Conservation (phyloP, 1,139 yeast species). For the Hansenula sp. region DNA sequence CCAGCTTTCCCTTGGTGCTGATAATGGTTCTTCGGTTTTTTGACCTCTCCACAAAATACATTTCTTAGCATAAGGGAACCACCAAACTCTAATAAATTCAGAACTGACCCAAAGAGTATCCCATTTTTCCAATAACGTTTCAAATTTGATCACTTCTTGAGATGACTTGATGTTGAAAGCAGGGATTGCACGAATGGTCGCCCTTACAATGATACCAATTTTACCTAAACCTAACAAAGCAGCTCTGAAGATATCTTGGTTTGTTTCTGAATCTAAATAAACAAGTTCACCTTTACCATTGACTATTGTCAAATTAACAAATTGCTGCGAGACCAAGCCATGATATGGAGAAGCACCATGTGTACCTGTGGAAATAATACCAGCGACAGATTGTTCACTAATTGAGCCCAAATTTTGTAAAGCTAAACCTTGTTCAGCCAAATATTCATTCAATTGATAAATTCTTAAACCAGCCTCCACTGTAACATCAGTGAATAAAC, state of each 20-base stretch:
- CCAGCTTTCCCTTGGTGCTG: constrained; percentile 75
- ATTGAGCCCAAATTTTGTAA: constrained; percentile 92
- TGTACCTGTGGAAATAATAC: constrained; percentile 92
- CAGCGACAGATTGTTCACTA: constrained; percentile 91
- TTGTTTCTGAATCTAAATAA: constrained; percentile 63
- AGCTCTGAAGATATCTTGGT: constrained; percentile 77
- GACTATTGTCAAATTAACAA: constrained; percentile 70
- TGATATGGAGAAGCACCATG: constrained; percentile 95
- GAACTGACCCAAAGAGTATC: constrained; percentile 78
- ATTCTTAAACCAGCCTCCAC: constrained; percentile 91
- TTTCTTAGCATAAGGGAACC: constrained; percentile 90
- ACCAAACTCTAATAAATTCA: constrained; percentile 94
- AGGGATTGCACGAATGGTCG: constrained; percentile 85
- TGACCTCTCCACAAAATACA: constrained; percentile 91
- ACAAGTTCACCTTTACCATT: constrained; percentile 71
- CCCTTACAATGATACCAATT: constrained; percentile 83
- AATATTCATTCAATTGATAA: constrained; percentile 67
- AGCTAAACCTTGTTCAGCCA: constrained; percentile 66
- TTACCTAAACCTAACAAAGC: constrained; percentile 85
- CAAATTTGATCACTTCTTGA: constrained; percentile 79
- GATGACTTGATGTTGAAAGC: constrained; percentile 75
- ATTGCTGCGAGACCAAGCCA: constrained; percentile 85
- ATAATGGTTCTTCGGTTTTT: constrained; percentile 57
- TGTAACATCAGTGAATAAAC: constrained; percentile 79
- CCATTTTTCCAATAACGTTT: constrained; percentile 65